These are phyloP conservation scores for Serendipita indica DNA, from an alignment of 768 basidiomycete species.

Conservation along the genomic window DNA sequence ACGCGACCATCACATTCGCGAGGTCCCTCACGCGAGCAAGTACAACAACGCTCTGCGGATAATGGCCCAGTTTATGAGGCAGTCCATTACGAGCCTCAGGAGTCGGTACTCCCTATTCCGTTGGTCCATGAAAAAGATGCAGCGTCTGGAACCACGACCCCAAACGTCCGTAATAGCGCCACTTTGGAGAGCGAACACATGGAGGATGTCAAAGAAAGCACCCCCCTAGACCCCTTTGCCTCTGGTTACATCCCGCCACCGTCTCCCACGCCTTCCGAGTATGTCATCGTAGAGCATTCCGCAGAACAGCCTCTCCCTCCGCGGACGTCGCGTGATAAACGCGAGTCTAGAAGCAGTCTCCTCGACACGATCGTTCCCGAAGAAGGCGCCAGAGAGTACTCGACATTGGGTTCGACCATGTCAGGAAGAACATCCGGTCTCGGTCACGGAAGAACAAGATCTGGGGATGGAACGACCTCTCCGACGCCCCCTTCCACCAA, in stretches of 20 bases:
- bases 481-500: not conserved
- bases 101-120: not conserved
- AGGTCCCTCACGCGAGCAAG: not conserved
- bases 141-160: not conserved
- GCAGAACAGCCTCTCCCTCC: not conserved
- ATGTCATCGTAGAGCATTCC: not conserved
- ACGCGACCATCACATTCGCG: not conserved
- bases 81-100: not conserved
- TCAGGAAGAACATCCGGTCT: not conserved
- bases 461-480: not conserved
- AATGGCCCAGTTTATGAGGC: not conserved
- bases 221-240: not conserved
- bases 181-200: not conserved
- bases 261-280: conserved; percentile 2
- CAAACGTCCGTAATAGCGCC: not conserved
- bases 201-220: not conserved
- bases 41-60: not conserved
- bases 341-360: not conserved
- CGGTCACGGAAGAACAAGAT: not conserved
- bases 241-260: not conserved
- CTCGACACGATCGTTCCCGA: conserved; percentile 3
- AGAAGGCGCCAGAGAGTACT: not conserved
- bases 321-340: conserved; percentile 3
- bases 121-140: not conserved
- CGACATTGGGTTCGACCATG: not conserved